A percentile compares a stretch with the other conserved stretches of the same genome.
Conservation (phyloP, 257 asterid species). For the Jacaranda mimosifolia region DNA sequence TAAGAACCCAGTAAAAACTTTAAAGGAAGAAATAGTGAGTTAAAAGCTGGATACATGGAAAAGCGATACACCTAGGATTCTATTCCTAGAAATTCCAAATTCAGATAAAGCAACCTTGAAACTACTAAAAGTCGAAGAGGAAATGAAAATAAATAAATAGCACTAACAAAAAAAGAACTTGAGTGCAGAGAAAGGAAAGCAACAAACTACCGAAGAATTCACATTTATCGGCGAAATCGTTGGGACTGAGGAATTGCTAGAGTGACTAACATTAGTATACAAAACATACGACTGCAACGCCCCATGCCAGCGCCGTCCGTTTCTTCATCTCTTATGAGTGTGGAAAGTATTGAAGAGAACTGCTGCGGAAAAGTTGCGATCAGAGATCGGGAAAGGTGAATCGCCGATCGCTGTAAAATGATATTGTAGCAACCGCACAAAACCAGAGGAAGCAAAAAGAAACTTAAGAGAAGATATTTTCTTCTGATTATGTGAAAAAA, state of each 20-base stretch:
- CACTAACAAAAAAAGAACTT: neutral
- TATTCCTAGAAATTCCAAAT: neutral
- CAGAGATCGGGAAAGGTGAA: slow-evolving; percentile 1
- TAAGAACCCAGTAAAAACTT: too few relatives aligned
- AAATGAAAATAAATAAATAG: neutral
- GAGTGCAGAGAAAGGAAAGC: neutral
- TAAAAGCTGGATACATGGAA: neutral
- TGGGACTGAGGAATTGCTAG: too few relatives aligned
- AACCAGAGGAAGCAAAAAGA: too few relatives aligned
- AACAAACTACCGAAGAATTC: too few relatives aligned
- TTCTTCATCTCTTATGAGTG: slow-evolving; percentile 46
- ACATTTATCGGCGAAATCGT: too few relatives aligned
- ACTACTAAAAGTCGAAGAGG: neutral
- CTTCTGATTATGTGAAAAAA: too few relatives aligned
- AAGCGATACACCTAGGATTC: neutral
- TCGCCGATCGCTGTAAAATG: neutral
- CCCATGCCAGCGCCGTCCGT: slow-evolving; percentile 64
- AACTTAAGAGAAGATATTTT: too few relatives aligned
- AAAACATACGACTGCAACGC: slow-evolving; percentile 48
- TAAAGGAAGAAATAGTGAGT: neutral
- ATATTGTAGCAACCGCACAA: neutral
- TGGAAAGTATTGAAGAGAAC: neutral
- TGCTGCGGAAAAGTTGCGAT: neutral
- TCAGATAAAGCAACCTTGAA: neutral
- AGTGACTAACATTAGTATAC: too few relatives aligned